Evolutionary conservation across 257 asterid genomes (phyloP), one percentile per base, ranked within the genome.

Genomic region (Plectranthus barbatus): DNA sequence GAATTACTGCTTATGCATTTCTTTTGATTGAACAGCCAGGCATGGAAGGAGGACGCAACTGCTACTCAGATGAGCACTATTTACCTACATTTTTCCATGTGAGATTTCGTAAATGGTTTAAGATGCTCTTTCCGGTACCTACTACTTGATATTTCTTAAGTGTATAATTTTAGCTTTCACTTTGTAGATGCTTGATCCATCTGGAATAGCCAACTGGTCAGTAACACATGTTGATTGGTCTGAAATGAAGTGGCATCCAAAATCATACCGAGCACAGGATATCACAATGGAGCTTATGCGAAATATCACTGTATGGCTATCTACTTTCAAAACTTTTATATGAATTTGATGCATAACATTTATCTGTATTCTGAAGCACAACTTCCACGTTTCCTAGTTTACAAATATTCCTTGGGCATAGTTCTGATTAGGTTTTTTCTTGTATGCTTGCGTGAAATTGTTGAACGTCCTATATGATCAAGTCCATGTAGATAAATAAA

Each of bases 31-130:
- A n/a, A n/a, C n/a, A n/a, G n/a, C n/a, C n/a, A n/a, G n/a, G n/a
- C n/a, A n/a, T n/a, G n/a, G 91, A 72, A 52, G 69, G 90, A 66
- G 80, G 81, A 7, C 89, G 91, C 73, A 92, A 92, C 66, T 92
- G 99, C 79, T 92, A 89, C 75, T 86, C 99, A 49, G 97, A 92
- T 81, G 99, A 92, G 72, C 99, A 92, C 78, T 92, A 89, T 74
- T 24, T 92, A 54, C 96, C 99, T 33, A 92, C 99, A 17, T 92
- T 86, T 75, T 89, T 92, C 79, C n/a, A 85, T 62, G 99, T 92
- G 77, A 80, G 96, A 52, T 60, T 58, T 9, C 21, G 5, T 13
- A 10, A 24, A 29, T 65, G 48, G 23, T 65, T 64, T 10, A 24
- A 15, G 67, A 60, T 47, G 39, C 40, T 34, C 46, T 60, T 19